These are phyloP conservation scores for Teratosphaeria gauchensis DNA, from an alignment of 2,329 filamentous ascomycete genomes.

Conservation along the genomic window DNA sequence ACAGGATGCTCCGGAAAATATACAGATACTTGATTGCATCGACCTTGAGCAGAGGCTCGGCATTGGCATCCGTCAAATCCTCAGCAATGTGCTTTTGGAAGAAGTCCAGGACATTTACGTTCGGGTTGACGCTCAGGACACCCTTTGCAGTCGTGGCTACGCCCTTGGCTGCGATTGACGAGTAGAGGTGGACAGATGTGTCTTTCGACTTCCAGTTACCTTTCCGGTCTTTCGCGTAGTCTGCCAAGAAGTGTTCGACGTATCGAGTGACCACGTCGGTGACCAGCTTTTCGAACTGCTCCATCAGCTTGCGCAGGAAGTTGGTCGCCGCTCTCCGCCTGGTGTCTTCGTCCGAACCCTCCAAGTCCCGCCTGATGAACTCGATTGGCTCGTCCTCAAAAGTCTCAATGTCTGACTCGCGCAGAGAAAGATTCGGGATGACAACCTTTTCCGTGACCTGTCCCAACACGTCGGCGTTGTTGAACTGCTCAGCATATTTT, in stretches of 20 bases:
- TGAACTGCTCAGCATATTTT: slow-evolving; percentile 75
- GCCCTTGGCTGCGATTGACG: slow-evolving; percentile 88
- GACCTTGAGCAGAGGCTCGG: slow-evolving; percentile 83
- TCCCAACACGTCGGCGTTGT: slow-evolving; percentile 65
- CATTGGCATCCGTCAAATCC: slow-evolving; percentile 66
- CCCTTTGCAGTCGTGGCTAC: slow-evolving; percentile 78
- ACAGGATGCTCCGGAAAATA: slow-evolving; percentile 89
- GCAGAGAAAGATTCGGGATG: slow-evolving; percentile 79
- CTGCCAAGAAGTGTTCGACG: slow-evolving; percentile 69
- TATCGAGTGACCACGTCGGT: slow-evolving; percentile 82
- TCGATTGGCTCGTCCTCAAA: slow-evolving; percentile 99
- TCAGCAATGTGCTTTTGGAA: slow-evolving; percentile 86
- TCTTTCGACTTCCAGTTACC: slow-evolving; percentile 95
- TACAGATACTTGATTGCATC: slow-evolving; percentile 98
- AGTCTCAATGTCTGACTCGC: slow-evolving; percentile 88
- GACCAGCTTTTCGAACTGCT: slow-evolving; percentile 76
- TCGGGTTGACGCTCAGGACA: slow-evolving; percentile 72
- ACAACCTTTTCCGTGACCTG: slow-evolving; percentile 95
- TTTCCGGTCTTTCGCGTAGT: slow-evolving; percentile 57
- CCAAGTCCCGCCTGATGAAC: slow-evolving; percentile 88
- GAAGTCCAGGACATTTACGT: slow-evolving; percentile 79
- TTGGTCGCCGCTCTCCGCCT: slow-evolving; percentile 86
- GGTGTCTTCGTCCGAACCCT: slow-evolving; percentile 93
- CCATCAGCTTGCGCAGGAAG: slow-evolving; percentile 80
- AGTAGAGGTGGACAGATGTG: slow-evolving; percentile 93